Base-by-base conservation (phyloP, 202 grass and related monocot genomes). In the Setaria italica region DNA sequence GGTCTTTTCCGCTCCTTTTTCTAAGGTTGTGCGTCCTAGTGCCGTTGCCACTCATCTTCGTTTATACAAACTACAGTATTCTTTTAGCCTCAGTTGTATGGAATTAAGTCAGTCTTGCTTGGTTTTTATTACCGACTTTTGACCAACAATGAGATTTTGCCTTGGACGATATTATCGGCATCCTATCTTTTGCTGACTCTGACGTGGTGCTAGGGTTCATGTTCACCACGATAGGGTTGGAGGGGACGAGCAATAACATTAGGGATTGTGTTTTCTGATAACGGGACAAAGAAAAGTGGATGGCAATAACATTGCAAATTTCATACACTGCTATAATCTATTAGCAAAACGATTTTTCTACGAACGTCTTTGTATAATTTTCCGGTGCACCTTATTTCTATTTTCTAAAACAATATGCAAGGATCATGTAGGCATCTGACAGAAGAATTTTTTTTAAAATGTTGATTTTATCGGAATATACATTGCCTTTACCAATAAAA, bases 1-100 rank as follows among this genome's bases (percentile, higher is more conserved):
- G 29, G 20, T 62, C 49, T 82, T 81, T 76, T 4, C 19, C 2
- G 51, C 59, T 6, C 35, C 21, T 67, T 33, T 86, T 55, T n/a
- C 3, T n/a, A 46, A 13, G 47, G 30, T 47, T n/a, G n/a, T 58
- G 16, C n/a, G 20, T 21, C 1, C 9, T 30, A 62, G 45, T 74
- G 46, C 34, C 4, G 63, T 16, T 64, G 47, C 78, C 63, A 53
- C 30, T 67, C 62, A n/a, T 62, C 6, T 41, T 41, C 39, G 39
- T 41, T 41, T 41, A 68, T 20, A 1, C 6, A 7, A 3, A 13
- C 11, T 5, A 41, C 39, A 25, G 25, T 41, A 41, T 63, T 6
- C 11, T 33, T 33, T 64, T 14, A 57, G 30, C 62, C 4, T 64
- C 62, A 15, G 12, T 6, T 33, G 62, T 12, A 14, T 66, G 21